A percentile compares a stretch with the other conserved stretches of the same genome.
Conservation (phyloP, 108 stramenopile species). For the Pseudonitzschia multistriata region DNA sequence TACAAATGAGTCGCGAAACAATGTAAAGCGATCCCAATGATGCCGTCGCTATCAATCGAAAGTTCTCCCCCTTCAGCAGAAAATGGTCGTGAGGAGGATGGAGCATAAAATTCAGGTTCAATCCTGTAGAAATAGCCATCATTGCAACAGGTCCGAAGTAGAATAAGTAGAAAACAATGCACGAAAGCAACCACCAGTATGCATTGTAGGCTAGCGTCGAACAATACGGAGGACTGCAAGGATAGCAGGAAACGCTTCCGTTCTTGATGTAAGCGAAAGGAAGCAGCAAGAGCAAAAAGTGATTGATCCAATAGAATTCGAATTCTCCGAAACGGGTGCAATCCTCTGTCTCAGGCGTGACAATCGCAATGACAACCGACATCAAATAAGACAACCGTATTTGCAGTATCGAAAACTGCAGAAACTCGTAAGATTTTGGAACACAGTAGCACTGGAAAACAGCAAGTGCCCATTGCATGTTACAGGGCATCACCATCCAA, state of each 20-base stretch:
- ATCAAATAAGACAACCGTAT: conserved; percentile 9
- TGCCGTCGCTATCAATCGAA: conserved; percentile 22
- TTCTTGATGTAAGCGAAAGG: conserved; percentile 9
- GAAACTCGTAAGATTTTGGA: not conserved
- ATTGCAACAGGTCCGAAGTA: conserved; percentile 18
- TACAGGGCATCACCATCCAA: conserved; percentile 28
- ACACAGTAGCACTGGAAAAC: conserved; percentile 14
- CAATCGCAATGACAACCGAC: conserved; percentile 21
- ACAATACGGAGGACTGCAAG: not conserved
- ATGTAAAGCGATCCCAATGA: not conserved
- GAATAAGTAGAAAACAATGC: conserved; percentile 16
- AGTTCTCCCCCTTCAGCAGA: conserved; percentile 8
- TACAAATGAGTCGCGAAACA: not conserved
- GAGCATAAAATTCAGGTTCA: conserved; percentile 31
- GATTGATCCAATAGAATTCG: conserved; percentile 25
- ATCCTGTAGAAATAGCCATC: conserved; percentile 20
- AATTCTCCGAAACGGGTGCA: conserved; percentile 13
- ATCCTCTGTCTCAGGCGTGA: conserved; percentile 20
- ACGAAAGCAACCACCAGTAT: conserved; percentile 23
- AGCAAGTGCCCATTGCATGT: conserved; percentile 20
- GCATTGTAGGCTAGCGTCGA: conserved; percentile 8
- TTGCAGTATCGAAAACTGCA: conserved; percentile 14
- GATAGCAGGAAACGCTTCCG: conserved; percentile 18
- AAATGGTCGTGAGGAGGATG: conserved; percentile 28
- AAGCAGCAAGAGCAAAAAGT: conserved; percentile 12